A percentile compares a stretch with the other conserved stretches of the same genome.
These are phyloP conservation scores for Yamadazyma dendronema DNA, from an alignment of 1,139 yeast species.

Conservation along the genomic window DNA sequence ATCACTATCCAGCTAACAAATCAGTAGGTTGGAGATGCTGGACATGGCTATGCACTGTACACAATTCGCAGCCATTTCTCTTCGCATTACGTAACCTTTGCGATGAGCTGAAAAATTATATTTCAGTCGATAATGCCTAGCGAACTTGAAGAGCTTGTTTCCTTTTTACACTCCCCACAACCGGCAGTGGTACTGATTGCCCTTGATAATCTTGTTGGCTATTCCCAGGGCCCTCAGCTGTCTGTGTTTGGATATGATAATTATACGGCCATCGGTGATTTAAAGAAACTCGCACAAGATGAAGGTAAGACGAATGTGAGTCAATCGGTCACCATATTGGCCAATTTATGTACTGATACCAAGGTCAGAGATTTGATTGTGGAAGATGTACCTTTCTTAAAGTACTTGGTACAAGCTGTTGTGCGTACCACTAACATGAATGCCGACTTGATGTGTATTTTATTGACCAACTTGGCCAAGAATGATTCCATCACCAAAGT, in stretches of 20 bases:
- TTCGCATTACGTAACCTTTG: constrained; percentile 1
- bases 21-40: too few species aligned
- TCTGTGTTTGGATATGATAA: constrained; percentile 68
- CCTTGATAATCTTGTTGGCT: constrained; percentile 79
- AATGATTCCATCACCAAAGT: constrained; percentile 60
- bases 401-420: constrained; percentile 53
- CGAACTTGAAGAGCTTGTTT: constrained; percentile 68
- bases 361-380: constrained; percentile 64
- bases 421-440: constrained; percentile 57
- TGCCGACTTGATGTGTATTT: constrained; percentile 81
- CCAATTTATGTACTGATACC: constrained; percentile 75
- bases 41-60: too few species aligned
- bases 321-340: constrained; percentile 76
- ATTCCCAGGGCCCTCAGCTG: constrained; percentile 67
- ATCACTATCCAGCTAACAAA: too few species aligned
- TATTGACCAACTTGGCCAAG: constrained; percentile 83
- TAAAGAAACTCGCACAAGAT: constrained; percentile 56
- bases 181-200: constrained; percentile 85
- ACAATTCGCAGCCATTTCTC: not conserved
- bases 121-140: constrained; percentile 44
- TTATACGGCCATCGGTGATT: constrained; percentile 70
- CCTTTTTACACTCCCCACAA: constrained; percentile 79
- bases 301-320: constrained; percentile 55
- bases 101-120: constrained; percentile 3
- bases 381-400: constrained; percentile 60